These are phyloP conservation scores for Aspergillus tamarii DNA, from an alignment of 2,329 filamentous ascomycete species.

Conservation along the genomic window DNA sequence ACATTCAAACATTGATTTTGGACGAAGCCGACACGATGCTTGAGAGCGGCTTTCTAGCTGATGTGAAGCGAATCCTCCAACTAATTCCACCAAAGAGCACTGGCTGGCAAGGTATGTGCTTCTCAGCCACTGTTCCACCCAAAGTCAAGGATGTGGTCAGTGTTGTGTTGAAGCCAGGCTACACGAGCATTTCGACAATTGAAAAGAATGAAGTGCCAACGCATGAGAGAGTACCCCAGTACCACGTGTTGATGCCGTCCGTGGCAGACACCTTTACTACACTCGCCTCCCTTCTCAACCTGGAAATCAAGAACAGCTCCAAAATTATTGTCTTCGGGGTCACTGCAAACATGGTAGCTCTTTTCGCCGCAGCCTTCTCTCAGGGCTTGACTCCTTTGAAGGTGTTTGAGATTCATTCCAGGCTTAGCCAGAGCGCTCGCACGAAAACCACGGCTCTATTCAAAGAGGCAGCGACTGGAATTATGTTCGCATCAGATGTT, in stretches of 20 bases:
- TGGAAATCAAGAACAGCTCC: constrained; percentile 56
- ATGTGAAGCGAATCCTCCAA: constrained; percentile 55
- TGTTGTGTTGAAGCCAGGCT: constrained; percentile 61
- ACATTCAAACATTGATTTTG: constrained; percentile 54
- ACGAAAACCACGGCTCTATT: constrained; percentile 58
- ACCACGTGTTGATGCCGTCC: constrained; percentile 48
- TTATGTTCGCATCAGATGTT: constrained; percentile 54
- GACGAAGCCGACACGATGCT: constrained; percentile 46
- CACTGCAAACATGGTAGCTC: constrained; percentile 66
- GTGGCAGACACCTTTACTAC: constrained; percentile 51
- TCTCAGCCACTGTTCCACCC: constrained; percentile 85
- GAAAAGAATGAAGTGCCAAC: constrained; percentile 76
- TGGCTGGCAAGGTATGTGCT: constrained; percentile 66
- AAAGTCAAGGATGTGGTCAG: constrained; percentile 79
- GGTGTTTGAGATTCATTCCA: constrained; percentile 72
- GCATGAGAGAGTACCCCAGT: constrained; percentile 58
- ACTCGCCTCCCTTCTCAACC: constrained; percentile 49
- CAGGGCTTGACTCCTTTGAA: constrained; percentile 35
- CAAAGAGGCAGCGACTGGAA: constrained; percentile 44
- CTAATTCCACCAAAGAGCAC: constrained; percentile 54
- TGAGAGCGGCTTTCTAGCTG: constrained; percentile 50
- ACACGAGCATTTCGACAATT: constrained; percentile 87
- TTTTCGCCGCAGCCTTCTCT: constrained; percentile 62
- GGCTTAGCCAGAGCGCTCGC: constrained; percentile 69
- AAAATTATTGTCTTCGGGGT: constrained; percentile 90